Percentiles rank a stretch among this genome's conserved stretches.
Conservation (phyloP, 2,329 filamentous ascomycete species). For the Penicillium sp. region DNA sequence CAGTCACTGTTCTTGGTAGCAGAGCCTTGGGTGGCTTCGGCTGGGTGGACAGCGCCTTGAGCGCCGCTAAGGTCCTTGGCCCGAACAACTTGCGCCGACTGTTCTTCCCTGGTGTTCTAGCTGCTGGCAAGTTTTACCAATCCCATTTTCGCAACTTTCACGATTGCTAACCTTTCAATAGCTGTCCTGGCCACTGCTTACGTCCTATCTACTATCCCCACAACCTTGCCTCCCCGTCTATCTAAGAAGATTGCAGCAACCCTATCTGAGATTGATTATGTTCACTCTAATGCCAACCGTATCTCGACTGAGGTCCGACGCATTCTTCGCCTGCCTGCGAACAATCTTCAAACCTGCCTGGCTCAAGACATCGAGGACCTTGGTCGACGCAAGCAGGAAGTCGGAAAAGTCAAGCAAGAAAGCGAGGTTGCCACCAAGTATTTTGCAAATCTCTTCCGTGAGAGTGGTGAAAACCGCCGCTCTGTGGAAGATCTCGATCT, state of each 20-base stretch:
- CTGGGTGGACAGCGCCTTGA: slow-evolving; percentile 87
- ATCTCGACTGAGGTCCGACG: slow-evolving; percentile 86
- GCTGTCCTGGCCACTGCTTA: slow-evolving; percentile 77
- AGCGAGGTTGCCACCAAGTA: slow-evolving; percentile 88
- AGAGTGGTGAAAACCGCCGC: slow-evolving; percentile 61
- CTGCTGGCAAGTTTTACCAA: slow-evolving; percentile 67
- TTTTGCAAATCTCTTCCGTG: slow-evolving; percentile 80
- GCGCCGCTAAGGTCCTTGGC: slow-evolving; percentile 77
- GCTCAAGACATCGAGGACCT: slow-evolving; percentile 86
- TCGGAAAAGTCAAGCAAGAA: slow-evolving; percentile 76
- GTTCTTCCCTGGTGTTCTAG: slow-evolving; percentile 76
- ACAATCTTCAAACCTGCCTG: slow-evolving; percentile 80
- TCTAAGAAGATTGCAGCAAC: slow-evolving; percentile 81
- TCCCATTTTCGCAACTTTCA: slow-evolving; percentile 4
- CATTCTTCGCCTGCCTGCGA: slow-evolving; percentile 83
- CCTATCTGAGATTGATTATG: slow-evolving; percentile 83
- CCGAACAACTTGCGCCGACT: slow-evolving; percentile 79
- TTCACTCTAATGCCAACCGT: slow-evolving; percentile 82
- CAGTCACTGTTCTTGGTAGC: slow-evolving; percentile 82
- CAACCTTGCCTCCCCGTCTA: slow-evolving; percentile 83
- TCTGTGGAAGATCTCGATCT: slow-evolving; percentile 69
- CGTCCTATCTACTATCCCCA: slow-evolving; percentile 82
- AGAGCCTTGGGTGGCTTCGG: slow-evolving; percentile 79
- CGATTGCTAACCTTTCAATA: slow-evolving; percentile 50
- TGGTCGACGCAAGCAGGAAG: slow-evolving; percentile 76